Conservation (phyloP, 2,329 filamentous ascomycete species). For the Diaporthe sp. region DNA sequence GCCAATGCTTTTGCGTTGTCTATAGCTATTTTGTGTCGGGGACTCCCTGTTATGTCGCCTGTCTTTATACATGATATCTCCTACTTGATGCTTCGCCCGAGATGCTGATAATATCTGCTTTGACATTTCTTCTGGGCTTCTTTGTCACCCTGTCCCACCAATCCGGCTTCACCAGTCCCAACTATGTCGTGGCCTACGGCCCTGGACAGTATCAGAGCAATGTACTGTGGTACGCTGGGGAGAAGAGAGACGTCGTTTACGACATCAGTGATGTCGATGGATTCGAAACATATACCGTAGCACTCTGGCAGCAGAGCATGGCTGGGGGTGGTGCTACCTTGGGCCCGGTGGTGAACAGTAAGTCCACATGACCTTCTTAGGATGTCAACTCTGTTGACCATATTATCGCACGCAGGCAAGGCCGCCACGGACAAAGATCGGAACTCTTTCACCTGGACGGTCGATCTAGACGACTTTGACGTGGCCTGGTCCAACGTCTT, state of each 20-base stretch:
- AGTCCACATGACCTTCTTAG: not conserved
- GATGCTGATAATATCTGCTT: not conserved
- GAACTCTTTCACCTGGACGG: conserved; percentile 36
- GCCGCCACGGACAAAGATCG: not conserved
- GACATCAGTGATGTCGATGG: not conserved
- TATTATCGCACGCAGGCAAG: not conserved
- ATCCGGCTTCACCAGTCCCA: not conserved
- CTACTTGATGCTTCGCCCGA: not conserved
- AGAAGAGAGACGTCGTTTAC: conserved; percentile 10
- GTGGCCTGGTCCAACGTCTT: conserved; percentile 34
- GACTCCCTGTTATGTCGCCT: not conserved
- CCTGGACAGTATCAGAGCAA: not conserved
- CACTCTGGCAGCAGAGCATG: conserved; percentile 14
- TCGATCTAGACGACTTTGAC: conserved; percentile 35
- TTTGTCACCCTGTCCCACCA: not conserved
- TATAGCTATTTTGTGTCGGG: not conserved
- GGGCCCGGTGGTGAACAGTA: conserved; percentile 10
- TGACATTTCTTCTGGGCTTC: not conserved
- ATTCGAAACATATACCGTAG: not conserved
- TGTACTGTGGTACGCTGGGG: conserved; percentile 5
- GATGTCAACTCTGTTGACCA: not conserved
- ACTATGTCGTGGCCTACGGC: conserved; percentile 3
- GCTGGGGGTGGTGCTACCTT: not conserved
- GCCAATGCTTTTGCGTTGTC: not conserved
- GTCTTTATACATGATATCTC: not conserved